Evolutionary conservation across 208 protist species (phyloP).

Genomic region (Jaenimonas drosophilae): DNA sequence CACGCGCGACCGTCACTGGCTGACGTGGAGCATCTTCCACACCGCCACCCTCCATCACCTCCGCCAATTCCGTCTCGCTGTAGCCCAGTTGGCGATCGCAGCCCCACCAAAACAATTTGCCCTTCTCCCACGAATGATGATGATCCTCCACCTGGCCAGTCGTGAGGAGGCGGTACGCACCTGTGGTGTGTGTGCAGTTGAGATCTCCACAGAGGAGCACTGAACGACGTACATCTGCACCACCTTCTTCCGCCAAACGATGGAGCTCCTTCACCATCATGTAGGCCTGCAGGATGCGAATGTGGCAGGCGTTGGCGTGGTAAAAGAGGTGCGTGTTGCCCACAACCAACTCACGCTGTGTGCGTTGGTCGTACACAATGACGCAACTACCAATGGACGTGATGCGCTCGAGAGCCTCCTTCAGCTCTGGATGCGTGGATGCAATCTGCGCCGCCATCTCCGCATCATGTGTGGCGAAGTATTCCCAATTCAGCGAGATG

Average conservation of each 20-base stretch:
- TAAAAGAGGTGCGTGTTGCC: constrained; percentile 91
- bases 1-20: not conserved
- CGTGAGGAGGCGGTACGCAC: constrained; percentile 71
- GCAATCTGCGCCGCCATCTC: constrained; percentile 25
- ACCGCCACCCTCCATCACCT: constrained; percentile 8
- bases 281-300: constrained; percentile 80
- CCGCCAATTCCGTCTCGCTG: constrained; percentile 23
- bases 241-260: not conserved
- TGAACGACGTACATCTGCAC: not conserved
- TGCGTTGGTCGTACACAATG: constrained; percentile 26
- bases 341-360: constrained; percentile 44
- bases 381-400: constrained; percentile 43
- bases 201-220: constrained; percentile 76
- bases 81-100: constrained; percentile 62
- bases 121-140: constrained; percentile 80
- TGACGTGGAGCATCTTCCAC: not conserved
- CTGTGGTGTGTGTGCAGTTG: constrained; percentile 81
- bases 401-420: constrained; percentile 47
- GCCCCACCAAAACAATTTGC: constrained; percentile 76
- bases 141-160: constrained; percentile 45
- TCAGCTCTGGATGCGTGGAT: constrained; percentile 29
- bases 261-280: constrained; percentile 48
- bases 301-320: constrained; percentile 84
- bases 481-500: constrained; percentile 55
- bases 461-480: constrained; percentile 23